Base-by-base conservation (phyloP, 345 rosid species). In the Geranium rotundifolium region DNA sequence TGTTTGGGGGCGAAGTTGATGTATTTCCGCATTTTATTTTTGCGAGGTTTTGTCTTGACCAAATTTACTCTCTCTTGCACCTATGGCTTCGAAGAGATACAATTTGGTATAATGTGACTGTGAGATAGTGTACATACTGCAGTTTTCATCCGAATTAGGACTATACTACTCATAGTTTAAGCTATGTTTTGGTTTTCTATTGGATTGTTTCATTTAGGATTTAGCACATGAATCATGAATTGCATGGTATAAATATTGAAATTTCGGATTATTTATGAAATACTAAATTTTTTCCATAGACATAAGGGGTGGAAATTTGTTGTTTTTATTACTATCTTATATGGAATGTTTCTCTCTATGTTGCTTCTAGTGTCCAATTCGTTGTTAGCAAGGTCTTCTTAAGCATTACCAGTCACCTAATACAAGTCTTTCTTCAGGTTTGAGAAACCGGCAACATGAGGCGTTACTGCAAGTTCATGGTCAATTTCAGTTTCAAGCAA, bases 381-480 rank as follows among this genome's bases (percentile, higher is more conserved):
- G 0, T 46, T 46, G 12, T 46, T 46, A 46, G 16, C 52, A 46
- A 46, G 52, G 1, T 12, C 15, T 9, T 14, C 52, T 46, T 7
- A 46, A 46, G 12, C 15, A 46, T 46, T 14, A 46, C 15, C 52
- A 46, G 8, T 46, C 16, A 46, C 52, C 52, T 46, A 46, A 46
- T 46, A 7, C 52, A 46, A 46, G 15, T 9, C 52, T 46, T 46
- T 9, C 52, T 4, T 46, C 52, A 46, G 52, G 52, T 46, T 46
- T 46, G 52, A 46, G 52, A 46, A 41, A 46, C 52, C 15, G 12
- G 46, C 9, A 46, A 46, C 52, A 46, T 9, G 52, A 3, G 15
- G 73, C 69, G 19, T 69, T 65, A 58, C 55, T 69, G 58, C 73
- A 20, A 19, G 27, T 57, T 29, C 14, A 8, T 20, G 30, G n/a